Base-by-base conservation (phyloP, 495 filamentous ascomycete species). In the Xylaria grammica region DNA sequence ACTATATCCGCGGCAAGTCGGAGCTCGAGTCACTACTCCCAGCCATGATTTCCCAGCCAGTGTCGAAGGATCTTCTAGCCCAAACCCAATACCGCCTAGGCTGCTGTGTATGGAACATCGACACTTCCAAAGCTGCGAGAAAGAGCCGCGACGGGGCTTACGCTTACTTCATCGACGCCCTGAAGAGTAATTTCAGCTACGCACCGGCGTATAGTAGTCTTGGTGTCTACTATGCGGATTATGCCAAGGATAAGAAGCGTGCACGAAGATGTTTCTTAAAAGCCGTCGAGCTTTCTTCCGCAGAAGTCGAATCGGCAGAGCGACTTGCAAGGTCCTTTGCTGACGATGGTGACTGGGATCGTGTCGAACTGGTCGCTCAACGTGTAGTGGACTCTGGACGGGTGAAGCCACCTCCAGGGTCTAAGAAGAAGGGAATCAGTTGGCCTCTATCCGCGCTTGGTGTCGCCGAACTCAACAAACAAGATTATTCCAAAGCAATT, bases 401-500 rank as follows among this genome's bases (percentile, higher is more conserved):
- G 71, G 89, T 91, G 49, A 90, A 89, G 69, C 91, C 93, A 45
- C 85, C 93, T 11, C 95, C 96, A 22, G 95, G 95, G 5, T 96
- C 93, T 8, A 96, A 94, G 78, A 88, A 88, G 69, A 94, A 90
- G 73, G 92, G 90, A 4, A 85, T 93, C 63, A 97, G 95, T 78
- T 99, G 95, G 95, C 95, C 95, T 9, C 93, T 91, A 69, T 92
- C 94, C n/a, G 93, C 96, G 1, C 82, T 99, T 3, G 95, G 95
- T 36, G 91, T 97, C n/a, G 95, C 96, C 0, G 92, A 98, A 74
- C 86, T 97, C 65, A 99, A 97, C 74, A 92, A 91, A 65, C 94
- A 96, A 73, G 92, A 98, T 45, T 97, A 94, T 69, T 67, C 83
- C 59, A 89, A 92, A 72, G 93, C 92, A 29, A 91, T 96, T 54